These are phyloP conservation scores for Coniella vitis DNA, from an alignment of 2,329 filamentous ascomycete species.

Conservation along the genomic window DNA sequence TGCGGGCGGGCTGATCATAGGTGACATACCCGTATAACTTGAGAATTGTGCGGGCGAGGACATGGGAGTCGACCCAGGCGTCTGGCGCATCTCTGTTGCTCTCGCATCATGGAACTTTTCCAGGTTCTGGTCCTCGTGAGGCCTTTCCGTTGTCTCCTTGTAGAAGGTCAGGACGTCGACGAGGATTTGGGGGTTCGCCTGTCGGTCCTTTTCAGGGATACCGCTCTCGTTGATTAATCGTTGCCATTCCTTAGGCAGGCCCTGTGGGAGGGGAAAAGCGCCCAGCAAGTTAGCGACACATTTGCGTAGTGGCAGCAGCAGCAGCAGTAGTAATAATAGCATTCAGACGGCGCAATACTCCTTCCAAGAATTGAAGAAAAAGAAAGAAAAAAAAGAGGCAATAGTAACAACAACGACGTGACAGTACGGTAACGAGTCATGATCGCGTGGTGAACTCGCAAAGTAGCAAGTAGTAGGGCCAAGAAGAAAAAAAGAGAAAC, in stretches of 20 bases:
- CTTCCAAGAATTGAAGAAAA: too few species aligned
- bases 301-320: too few species aligned
- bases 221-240: constrained; percentile 90
- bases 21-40: constrained; percentile 51
- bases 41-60: constrained; percentile 47
- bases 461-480: background rate
- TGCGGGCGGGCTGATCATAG: constrained; percentile 68
- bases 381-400: too few species aligned
- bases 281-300: background rate
- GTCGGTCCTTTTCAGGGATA: constrained; percentile 91
- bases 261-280: constrained; percentile 41
- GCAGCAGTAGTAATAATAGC: too few species aligned
- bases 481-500: background rate
- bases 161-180: constrained; percentile 95
- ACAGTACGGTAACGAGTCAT: too few species aligned
- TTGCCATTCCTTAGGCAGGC: constrained; percentile 96
- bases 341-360: too few species aligned
- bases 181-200: constrained; percentile 91
- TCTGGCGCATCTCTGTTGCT: constrained; percentile 44
- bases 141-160: constrained; percentile 81
- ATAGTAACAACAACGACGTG: too few species aligned
- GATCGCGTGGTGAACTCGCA: background rate
- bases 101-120: constrained; percentile 93
- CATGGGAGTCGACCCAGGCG: constrained; percentile 37
- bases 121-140: constrained; percentile 79